Percentiles rank a stretch among this genome's conserved stretches.
These are phyloP conservation scores for Erysimum cheiri DNA, from an alignment of 441 rosid genomes.

Conservation along the genomic window DNA sequence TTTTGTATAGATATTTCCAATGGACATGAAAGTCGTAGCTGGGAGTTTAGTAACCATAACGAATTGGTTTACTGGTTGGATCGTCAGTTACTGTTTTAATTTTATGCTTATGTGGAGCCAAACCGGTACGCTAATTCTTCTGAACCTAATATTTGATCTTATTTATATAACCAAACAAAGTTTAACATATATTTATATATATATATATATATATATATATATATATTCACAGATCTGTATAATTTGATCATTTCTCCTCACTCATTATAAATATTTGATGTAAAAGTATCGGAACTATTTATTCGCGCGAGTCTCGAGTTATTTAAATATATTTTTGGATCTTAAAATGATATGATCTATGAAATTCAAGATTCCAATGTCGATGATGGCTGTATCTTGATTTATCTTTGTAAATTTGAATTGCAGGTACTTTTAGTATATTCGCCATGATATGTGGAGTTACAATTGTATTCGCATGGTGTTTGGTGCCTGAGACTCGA, in stretches of 20 bases:
- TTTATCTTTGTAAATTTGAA: background rate
- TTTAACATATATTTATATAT: too few species aligned
- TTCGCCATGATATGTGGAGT: constrained; percentile 32
- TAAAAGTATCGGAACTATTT: background rate
- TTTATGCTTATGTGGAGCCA: constrained; percentile 50
- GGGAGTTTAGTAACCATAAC: constrained; percentile 51
- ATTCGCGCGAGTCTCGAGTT: background rate
- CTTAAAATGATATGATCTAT: background rate
- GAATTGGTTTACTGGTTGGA: constrained; percentile 51
- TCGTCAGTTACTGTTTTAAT: constrained; percentile 46
- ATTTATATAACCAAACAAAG: too few species aligned
- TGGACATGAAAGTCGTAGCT: constrained; percentile 50
- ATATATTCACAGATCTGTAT: background rate
- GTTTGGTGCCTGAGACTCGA: constrained; percentile 40
- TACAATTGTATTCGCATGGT: constrained; percentile 35
- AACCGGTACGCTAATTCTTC: constrained; percentile 39
- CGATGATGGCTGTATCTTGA: background rate
- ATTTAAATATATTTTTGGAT: background rate
- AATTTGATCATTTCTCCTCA: background rate
- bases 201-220: too few species aligned
- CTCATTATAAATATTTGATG: background rate
- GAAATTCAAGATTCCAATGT: background rate
- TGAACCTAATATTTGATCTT: background rate
- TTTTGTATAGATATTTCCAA: constrained; percentile 47
- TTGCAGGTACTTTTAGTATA: constrained; percentile 40